Evolutionary conservation across 2,329 filamentous ascomycete species (phyloP).

Genomic region (Tolypocladium nubicola): DNA sequence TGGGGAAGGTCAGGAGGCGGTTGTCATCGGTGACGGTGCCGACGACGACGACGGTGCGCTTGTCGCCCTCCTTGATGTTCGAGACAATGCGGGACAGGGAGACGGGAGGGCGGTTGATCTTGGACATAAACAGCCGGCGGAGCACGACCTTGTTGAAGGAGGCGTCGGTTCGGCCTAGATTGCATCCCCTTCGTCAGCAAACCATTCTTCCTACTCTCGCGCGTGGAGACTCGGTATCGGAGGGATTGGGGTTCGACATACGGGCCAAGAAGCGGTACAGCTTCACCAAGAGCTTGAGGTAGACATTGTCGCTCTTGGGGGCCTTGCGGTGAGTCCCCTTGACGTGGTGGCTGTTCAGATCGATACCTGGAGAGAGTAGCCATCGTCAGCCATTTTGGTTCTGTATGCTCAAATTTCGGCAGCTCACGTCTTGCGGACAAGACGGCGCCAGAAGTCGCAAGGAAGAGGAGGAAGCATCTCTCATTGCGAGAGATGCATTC

Average conservation of each 20-base stretch:
- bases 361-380: slow-evolving; percentile 51
- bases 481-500: background rate
- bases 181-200: background rate
- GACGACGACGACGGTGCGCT: slow-evolving; percentile 87
- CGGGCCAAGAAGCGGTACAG: slow-evolving; percentile 94
- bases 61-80: slow-evolving; percentile 56
- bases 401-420: slow-evolving; percentile 49
- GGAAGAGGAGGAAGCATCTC: background rate
- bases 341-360: slow-evolving; percentile 61
- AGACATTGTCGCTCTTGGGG: slow-evolving; percentile 97
- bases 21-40: slow-evolving; percentile 97
- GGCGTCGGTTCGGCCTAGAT: slow-evolving; percentile 80
- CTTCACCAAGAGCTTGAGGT: slow-evolving; percentile 95
- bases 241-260: slow-evolving; percentile 40
- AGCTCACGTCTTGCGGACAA: slow-evolving; percentile 11
- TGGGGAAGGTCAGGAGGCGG: slow-evolving; percentile 81
- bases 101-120: slow-evolving; percentile 93
- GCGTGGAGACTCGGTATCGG: background rate
- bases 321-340: slow-evolving; percentile 76
- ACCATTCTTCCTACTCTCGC: background rate
- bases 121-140: slow-evolving; percentile 95
- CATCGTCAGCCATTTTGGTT: slow-evolving; percentile 52
- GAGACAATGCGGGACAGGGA: slow-evolving; percentile 82
- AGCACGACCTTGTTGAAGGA: slow-evolving; percentile 99
- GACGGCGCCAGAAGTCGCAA: slow-evolving; percentile 6